Evolutionary conservation across 768 basidiomycete genomes (phyloP), one percentile per base, ranked within the genome.

Genomic region (Stropharia rugosoannulata): DNA sequence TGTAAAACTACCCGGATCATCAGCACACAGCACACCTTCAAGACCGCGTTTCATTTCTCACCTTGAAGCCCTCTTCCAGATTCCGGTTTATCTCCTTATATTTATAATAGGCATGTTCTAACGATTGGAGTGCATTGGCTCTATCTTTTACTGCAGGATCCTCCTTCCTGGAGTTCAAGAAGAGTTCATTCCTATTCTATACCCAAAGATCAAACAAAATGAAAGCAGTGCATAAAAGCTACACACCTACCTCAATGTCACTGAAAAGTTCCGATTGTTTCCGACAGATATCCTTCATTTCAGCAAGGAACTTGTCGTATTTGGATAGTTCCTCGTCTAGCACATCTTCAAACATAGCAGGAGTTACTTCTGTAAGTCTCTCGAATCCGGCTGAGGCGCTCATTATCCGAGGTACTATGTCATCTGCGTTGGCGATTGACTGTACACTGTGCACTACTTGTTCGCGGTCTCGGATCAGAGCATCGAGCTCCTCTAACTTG

Each of bases 1-100:
- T 94, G 68, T 99, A 96, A 66, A 98, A 98, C 90, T 95, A 58
- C n/a, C 6, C 0, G 51, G 37, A 19, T 40, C 18, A 15, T 49
- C 49, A n/a, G 59, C 19, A 16, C 18, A n/a, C 1, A 8, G 42
- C 19, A 35, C 10, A 5, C 40, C 2, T 25, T 22, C 32, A 35
- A 38, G 18, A 5, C n/a, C 41, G 16, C 32, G 40, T 25, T 11
- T 55, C 41, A 41, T 42, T 32, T 59, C 72, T 12, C 61, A 89
- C 93, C 75, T 92, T 89, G 63, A 90, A 78, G 5, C 95, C 95
- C 66, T 98, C 96, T 39, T 90, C 86, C 5, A 97, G 74, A 70
- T 98, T 95, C 48, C 82, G 80, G 2, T 76, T 78, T 12, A 97
- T 89, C 67, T 98, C 95, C 51, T 81, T 78, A 69, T 94, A 97